A percentile compares a stretch with the other conserved stretches of the same genome.
Evolutionary conservation across 1,284 basidiomycete species (phyloP).

Genomic region (Malassezia vespertilionis): DNA sequence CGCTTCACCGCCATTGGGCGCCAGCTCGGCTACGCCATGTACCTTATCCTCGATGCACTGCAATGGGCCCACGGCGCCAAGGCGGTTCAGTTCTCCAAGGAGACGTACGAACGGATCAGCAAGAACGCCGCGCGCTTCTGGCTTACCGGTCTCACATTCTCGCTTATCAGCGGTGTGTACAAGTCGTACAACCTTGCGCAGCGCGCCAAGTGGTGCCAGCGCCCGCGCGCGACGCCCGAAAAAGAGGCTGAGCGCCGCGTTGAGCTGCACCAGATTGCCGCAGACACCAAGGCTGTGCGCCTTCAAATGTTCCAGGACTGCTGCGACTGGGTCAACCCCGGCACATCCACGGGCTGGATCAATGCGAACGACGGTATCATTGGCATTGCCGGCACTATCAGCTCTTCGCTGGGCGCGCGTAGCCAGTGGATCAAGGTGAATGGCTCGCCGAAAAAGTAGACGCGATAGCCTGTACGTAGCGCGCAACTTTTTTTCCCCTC

Average conservation of each 20-base stretch:
- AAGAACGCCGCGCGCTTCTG: slow-evolving; percentile 76
- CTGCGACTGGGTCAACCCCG: slow-evolving; percentile 78
- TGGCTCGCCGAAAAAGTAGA: slow-evolving; percentile 32
- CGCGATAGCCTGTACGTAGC: not conserved
- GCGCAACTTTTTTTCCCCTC: too few species aligned
- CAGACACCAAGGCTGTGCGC: slow-evolving; percentile 58
- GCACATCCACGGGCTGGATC: slow-evolving; percentile 66
- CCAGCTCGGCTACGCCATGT: slow-evolving; percentile 84
- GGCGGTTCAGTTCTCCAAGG: slow-evolving; percentile 50
- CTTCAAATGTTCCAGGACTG: slow-evolving; percentile 70
- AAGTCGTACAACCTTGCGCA: slow-evolving; percentile 42
- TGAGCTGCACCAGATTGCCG: slow-evolving; percentile 56
- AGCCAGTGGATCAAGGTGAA: slow-evolving; percentile 47
- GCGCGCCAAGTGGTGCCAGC: slow-evolving; percentile 24
- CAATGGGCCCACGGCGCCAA: slow-evolving; percentile 44
- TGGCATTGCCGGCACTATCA: slow-evolving; percentile 40
- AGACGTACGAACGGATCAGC: slow-evolving; percentile 58
- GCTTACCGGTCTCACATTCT: slow-evolving; percentile 58
- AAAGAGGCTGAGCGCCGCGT: slow-evolving; percentile 60
- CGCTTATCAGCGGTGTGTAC: slow-evolving; percentile 36
- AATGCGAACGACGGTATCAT: slow-evolving; percentile 67
- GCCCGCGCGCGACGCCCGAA: slow-evolving; percentile 53
- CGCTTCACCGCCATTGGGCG: slow-evolving; percentile 69
- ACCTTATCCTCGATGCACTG: slow-evolving; percentile 53
- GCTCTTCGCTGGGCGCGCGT: slow-evolving; percentile 38